Percentiles rank a stretch among this genome's conserved stretches.
These are phyloP conservation scores for Trichoderma sp. DNA, from an alignment of 2,329 filamentous ascomycete species.

Conservation along the genomic window DNA sequence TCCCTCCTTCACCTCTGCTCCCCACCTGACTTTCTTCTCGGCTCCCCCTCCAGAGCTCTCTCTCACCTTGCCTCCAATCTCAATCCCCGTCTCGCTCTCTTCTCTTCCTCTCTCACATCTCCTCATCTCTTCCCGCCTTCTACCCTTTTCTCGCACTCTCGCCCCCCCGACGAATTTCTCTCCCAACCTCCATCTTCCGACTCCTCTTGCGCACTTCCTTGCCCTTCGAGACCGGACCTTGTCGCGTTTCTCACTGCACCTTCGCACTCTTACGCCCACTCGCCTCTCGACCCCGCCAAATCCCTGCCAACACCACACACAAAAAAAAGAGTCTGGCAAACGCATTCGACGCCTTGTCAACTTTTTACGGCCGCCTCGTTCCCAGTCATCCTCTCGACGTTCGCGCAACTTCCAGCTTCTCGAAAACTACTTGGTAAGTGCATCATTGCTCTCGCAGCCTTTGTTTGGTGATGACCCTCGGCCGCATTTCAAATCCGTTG, in stretches of 20 bases:
- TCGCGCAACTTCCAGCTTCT: background rate
- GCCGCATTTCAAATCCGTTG: background rate
- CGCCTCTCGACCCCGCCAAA: constrained; percentile 34
- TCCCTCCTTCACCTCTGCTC: constrained; percentile 20
- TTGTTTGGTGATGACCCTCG: background rate
- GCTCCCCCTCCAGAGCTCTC: constrained; percentile 18
- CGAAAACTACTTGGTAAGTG: background rate
- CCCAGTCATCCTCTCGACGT: constrained; percentile 6
- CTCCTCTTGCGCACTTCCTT: constrained; percentile 23
- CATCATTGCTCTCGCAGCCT: background rate
- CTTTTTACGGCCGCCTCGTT: background rate
- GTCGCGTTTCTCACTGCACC: constrained; percentile 22
- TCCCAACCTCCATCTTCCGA: constrained; percentile 24
- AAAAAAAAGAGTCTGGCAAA: constrained; percentile 30
- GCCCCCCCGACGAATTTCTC: constrained; percentile 28
- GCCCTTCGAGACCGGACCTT: constrained; percentile 18
- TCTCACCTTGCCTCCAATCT: constrained; percentile 24
- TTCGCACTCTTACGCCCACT: constrained; percentile 21
- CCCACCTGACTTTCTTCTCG: constrained; percentile 20
- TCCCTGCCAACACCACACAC: constrained; percentile 32
- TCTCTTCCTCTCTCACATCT: constrained; percentile 29
- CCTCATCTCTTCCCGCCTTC: constrained; percentile 29
- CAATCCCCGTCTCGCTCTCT: constrained; percentile 14
- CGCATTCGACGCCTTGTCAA: constrained; percentile 20
- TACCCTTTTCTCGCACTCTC: constrained; percentile 29